These are phyloP conservation scores for Scenedesmus sp. DNA, from an alignment of 163 green algal species.

Conservation along the genomic window DNA sequence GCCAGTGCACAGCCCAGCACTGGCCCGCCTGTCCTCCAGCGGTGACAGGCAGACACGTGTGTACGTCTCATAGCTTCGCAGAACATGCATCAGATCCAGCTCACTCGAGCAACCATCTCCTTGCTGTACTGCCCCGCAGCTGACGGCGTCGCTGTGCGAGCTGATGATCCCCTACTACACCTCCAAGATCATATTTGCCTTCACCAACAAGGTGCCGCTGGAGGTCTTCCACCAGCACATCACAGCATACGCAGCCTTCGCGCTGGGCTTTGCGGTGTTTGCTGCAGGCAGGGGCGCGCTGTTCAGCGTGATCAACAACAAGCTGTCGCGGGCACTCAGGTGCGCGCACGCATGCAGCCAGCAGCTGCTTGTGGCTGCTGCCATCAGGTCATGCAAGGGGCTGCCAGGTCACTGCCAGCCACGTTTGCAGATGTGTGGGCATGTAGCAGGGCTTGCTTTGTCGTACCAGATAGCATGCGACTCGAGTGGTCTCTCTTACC, in stretches of 20 bases:
- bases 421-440: background rate
- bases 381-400: background rate
- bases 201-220: constrained; percentile 22
- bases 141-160: constrained; percentile 71
- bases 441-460: background rate
- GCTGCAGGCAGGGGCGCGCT: constrained; percentile 76
- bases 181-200: constrained; percentile 68
- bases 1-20: background rate
- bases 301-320: constrained; percentile 84
- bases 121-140: constrained; percentile 47
- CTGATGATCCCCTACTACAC: constrained; percentile 82
- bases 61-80: background rate
- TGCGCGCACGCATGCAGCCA: constrained; percentile 14
- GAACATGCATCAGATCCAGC: no score
- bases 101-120: background rate
- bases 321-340: constrained; percentile 81
- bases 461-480: no score
- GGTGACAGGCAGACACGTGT: background rate
- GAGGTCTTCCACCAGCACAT: constrained; percentile 63
- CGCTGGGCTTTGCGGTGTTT: constrained; percentile 69
- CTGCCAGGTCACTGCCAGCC: background rate
- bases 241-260: constrained; percentile 53
- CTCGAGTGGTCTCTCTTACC: no score
- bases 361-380: background rate
- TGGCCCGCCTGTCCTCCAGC: background rate